Percentiles rank a stretch among this genome's conserved stretches.
These are phyloP conservation scores for Eucalyptus sp. DNA, from an alignment of 345 rosid species.

Conservation along the genomic window DNA sequence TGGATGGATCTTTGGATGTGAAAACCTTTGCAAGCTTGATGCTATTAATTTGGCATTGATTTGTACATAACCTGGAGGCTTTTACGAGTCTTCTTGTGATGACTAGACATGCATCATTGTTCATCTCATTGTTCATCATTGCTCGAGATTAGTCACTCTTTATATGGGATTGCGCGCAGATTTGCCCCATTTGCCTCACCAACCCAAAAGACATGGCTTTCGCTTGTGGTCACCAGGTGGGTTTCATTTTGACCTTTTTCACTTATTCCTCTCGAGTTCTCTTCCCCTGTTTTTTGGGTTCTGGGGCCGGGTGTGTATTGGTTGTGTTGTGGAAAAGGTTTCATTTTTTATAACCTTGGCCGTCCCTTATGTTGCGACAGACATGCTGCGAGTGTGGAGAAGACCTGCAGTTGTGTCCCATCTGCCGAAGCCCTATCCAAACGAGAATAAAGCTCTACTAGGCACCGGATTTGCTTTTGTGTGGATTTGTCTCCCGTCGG, in stretches of 20 bases:
- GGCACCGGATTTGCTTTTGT: neutral
- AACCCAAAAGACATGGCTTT: slow-evolving; percentile 12
- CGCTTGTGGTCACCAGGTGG: slow-evolving; percentile 10
- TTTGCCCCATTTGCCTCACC: slow-evolving; percentile 8
- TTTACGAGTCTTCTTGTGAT: neutral
- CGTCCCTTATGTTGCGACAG: neutral
- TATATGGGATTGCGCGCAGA: neutral
- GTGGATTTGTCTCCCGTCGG: neutral
- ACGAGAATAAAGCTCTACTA: slow-evolving; percentile 15
- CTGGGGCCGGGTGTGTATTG: neutral
- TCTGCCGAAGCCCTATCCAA: slow-evolving; percentile 6
- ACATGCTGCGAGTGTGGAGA: slow-evolving; percentile 10
- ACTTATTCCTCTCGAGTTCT: neutral
- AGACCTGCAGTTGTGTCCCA: slow-evolving; percentile 4
- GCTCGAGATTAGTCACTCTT: neutral
- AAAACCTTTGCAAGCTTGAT: neutral
- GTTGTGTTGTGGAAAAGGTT: neutral
- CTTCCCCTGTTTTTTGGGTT: neutral
- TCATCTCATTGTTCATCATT: neutral
- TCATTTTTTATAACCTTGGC: neutral
- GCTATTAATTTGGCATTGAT: neutral
- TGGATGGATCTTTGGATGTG: neutral
- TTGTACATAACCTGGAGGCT: neutral
- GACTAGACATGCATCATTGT: neutral
- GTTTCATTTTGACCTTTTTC: neutral